Evolutionary conservation across 2,329 filamentous ascomycete genomes (phyloP), one percentile per base, ranked within the genome.

Genomic region (Decorospora gaudefroyi): DNA sequence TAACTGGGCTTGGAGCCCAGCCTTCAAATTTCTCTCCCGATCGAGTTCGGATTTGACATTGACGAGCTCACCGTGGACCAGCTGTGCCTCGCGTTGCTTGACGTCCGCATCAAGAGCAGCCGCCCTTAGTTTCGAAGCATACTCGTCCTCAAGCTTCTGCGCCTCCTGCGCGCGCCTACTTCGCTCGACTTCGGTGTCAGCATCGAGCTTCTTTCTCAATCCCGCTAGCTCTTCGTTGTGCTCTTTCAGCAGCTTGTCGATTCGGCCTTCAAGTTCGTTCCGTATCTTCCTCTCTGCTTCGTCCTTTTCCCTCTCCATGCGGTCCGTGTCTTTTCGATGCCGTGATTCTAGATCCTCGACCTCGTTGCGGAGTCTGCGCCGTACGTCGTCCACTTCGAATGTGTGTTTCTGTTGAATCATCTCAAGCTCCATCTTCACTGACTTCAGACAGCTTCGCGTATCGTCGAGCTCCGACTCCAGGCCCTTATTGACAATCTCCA

Each of bases 391-490:
- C 28, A 76, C 64, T 44, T 77, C 74, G 33, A 76, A 77, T 35
- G 78, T 74, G 30, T 78, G 74, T 28, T 75, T 74, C 46, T 79
- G 73, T 46, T 76, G 72, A 9, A 76, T 73, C 49, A 81, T 76
- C 25, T 81, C 77, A 13, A 80, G 66, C 16, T 74, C 73, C 34
- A 72, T 65, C 42, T 77, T 79, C 2, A 77, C 70, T 0, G 73
- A 69, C 15, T 69, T 65, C 54, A 80, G 73, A 50, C 74, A 82
- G 53, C 72, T 77, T 62, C 75, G 84, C 35, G 77, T 72, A 2
- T 79, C 76, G 42, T 87, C 83, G 46, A 95, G 71, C 47, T 95
- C 87, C n/a, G 77, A 76, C 33, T 86, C 81, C 4, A 92, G 66
- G 6, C 70, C 72, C 12, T 77, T 70, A 50, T 84, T 84, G 46